Base-by-base conservation (phyloP, 805 yeast species). In the Wickerhamiella azymoides region DNA sequence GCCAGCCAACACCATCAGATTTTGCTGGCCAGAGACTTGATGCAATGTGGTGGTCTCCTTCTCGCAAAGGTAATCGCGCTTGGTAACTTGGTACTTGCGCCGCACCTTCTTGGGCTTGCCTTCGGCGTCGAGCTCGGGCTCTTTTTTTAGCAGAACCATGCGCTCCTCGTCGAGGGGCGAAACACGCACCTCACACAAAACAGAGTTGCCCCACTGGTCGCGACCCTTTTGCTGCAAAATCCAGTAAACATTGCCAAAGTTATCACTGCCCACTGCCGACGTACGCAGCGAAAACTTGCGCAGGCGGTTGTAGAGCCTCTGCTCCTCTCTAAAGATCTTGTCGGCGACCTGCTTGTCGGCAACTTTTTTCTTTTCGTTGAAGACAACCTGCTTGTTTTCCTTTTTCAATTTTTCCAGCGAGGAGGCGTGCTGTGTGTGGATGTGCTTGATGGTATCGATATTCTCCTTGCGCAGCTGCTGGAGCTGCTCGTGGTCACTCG, bases 201-300 rank as follows among this genome's bases (percentile, higher is more conserved):
- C 54, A 62, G 61, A 58, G 18, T 62, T 50, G 9, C 66, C 65
- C 67, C 67, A 64, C 2, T 48, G n/a, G 11, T 55, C 52, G 27
- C 56, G 49, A 7, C 58, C 49, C 46, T 61, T 58, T 40, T 59
- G 63, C 48, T 62, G 65, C 44, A 64, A 54, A 1, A 55, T 47
- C 68, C 68, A 64, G 51, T 62, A 64, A 32, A 46, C 46, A 49
- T 64, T 64, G 6, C 66, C 66, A 16, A 47, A 45, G 5, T 50
- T 47, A 49, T 64, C 68, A 7, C 21, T 37, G 26, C 65, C 64
- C 24, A 64, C 43, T 4, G 66, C 58, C n/a, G 53, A 40, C 6
- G 62, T 64, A 30, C 68, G 57, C 43, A 50, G 47, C 43, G 52
- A 56, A 49, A 50, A 51, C 45, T 62, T 63, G 47, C 60, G 56